These are phyloP conservation scores for Triangularia setosa DNA, from an alignment of 2,329 filamentous ascomycete species.

Conservation along the genomic window DNA sequence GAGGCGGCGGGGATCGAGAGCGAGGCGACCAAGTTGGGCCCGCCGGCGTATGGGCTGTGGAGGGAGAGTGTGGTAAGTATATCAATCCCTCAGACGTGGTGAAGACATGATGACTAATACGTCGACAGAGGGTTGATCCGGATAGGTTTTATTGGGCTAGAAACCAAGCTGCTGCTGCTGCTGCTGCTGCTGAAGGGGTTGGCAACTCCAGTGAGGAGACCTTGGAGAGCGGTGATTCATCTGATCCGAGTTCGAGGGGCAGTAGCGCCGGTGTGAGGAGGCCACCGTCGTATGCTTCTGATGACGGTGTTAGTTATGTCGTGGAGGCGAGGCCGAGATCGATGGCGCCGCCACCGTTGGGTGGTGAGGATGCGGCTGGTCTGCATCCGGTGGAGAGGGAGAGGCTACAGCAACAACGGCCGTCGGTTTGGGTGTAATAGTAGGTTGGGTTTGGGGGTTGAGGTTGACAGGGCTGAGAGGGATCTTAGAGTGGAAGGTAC, in stretches of 20 bases:
- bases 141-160: constrained; percentile 78
- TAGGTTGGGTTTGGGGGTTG: not conserved
- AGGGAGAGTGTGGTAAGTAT: constrained; percentile 73
- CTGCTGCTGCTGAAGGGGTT: constrained; percentile 20
- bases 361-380: constrained; percentile 27
- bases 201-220: constrained; percentile 21
- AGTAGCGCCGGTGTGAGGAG: constrained; percentile 36
- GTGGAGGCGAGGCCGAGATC: constrained; percentile 62
- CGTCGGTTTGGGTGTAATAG: constrained; percentile 22
- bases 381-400: constrained; percentile 47
- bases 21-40: constrained; percentile 56
- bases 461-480: not conserved
- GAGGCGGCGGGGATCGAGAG: constrained; percentile 58
- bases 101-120: not conserved
- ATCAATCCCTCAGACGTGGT: too few relatives aligned
- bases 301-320: constrained; percentile 71
- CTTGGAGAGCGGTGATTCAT: constrained; percentile 21
- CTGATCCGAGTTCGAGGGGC: constrained; percentile 17
- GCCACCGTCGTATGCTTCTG: constrained; percentile 72
- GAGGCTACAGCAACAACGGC: constrained; percentile 19
- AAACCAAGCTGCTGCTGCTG: constrained; percentile 41
- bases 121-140: constrained; percentile 65
- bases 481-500: too few relatives aligned
- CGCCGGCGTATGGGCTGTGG: constrained; percentile 85
- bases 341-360: constrained; percentile 42